A percentile compares a stretch with the other conserved stretches of the same genome.
These are phyloP conservation scores for Neopestalotiopsis sp. DNA, from an alignment of 2,329 filamentous ascomycete genomes.

Conservation along the genomic window DNA sequence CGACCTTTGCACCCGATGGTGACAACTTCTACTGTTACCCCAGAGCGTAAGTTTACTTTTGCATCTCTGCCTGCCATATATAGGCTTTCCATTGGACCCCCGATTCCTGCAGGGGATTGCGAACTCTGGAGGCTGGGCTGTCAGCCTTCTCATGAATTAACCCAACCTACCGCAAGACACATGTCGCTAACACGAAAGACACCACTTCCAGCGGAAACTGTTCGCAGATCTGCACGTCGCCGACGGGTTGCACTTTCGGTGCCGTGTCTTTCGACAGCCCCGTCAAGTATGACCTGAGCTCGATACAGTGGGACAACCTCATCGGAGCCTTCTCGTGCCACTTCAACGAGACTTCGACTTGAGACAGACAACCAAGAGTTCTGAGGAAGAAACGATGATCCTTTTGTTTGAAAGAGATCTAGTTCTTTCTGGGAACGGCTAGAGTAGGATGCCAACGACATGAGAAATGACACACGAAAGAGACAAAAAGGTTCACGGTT, in stretches of 20 bases:
- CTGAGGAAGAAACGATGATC: background rate
- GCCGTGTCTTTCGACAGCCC: conserved; percentile 49
- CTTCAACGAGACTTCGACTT: conserved; percentile 31
- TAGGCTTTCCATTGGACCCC: background rate
- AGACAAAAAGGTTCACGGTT: background rate
- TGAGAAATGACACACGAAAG: background rate
- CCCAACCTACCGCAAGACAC: background rate
- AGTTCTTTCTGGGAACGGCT: background rate
- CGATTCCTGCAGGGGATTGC: background rate
- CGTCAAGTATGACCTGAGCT: conserved; percentile 52
- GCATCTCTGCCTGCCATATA: no score
- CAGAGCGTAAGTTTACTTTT: conserved; percentile 33
- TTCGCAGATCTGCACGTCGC: conserved; percentile 51
- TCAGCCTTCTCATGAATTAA: background rate
- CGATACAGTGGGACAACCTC: conserved; percentile 48
- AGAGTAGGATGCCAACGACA: background rate
- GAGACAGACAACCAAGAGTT: no score
- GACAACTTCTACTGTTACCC: conserved; percentile 55
- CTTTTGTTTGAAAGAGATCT: no score
- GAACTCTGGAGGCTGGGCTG: background rate
- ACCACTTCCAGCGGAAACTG: conserved; percentile 38
- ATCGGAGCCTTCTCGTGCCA: conserved; percentile 44
- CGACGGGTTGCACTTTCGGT: conserved; percentile 58
- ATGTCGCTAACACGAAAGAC: background rate
- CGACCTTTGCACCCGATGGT: conserved; percentile 57